A percentile compares a stretch with the other conserved stretches of the same genome.
These are phyloP conservation scores for Penicillium silybi DNA, from an alignment of 495 filamentous ascomycete genomes.

Conservation along the genomic window DNA sequence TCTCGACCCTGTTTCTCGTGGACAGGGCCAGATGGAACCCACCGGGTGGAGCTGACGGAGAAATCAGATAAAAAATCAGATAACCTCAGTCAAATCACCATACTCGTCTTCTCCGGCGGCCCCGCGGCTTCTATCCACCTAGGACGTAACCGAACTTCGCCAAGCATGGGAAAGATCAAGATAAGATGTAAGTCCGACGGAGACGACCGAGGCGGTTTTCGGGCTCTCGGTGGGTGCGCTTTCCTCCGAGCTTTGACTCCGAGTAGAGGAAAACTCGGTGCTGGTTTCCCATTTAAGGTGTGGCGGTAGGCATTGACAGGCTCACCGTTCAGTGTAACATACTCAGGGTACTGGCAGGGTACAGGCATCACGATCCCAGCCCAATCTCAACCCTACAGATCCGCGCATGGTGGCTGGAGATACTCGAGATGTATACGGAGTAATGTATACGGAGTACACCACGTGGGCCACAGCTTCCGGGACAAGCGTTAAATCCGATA, in stretches of 20 bases:
- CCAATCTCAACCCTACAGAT: neutral
- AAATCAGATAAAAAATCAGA: constrained; percentile 30
- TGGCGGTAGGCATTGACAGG: neutral
- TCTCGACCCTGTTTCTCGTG: neutral
- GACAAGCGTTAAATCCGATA: too few relatives aligned
- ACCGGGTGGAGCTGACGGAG: constrained; percentile 22
- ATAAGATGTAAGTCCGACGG: constrained; percentile 11
- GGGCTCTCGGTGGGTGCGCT: neutral
- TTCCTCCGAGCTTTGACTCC: neutral
- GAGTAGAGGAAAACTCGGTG: neutral
- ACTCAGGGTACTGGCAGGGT: neutral
- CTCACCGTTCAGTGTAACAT: neutral
- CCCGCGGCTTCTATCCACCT: constrained; percentile 18
- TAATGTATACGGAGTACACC: too few relatives aligned
- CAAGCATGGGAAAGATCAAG: constrained; percentile 12
- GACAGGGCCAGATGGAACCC: constrained; percentile 11
- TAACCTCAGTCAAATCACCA: constrained; percentile 25
- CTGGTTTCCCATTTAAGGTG: neutral
- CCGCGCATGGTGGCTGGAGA: neutral
- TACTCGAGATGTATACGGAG: neutral
- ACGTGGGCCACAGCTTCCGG: too few relatives aligned
- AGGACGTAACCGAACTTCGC: constrained; percentile 18
- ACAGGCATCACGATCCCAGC: neutral
- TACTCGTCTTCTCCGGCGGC: constrained; percentile 4
- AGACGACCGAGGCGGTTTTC: neutral